Conservation (phyloP, 257 asterid genomes). For the Catharanthus roseus region DNA sequence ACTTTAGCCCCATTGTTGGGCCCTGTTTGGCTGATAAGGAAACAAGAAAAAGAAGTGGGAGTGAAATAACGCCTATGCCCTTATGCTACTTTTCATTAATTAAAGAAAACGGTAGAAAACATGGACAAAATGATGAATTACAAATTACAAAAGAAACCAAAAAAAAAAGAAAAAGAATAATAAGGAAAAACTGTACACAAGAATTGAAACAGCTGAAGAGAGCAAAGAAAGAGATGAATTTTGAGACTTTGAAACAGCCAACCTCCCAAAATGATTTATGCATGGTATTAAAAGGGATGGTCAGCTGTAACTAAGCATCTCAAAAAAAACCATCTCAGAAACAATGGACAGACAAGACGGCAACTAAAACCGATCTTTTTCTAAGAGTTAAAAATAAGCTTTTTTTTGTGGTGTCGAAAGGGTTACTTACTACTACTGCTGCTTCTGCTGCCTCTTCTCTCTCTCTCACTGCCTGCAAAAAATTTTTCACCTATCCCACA, state of each 20-base stretch:
- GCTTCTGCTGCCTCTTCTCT: slow-evolving; percentile 23
- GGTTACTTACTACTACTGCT: too few relatives aligned
- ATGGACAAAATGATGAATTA: slow-evolving; percentile 44
- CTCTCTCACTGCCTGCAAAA: slow-evolving; percentile 46
- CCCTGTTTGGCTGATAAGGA: too few relatives aligned
- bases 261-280: too few relatives aligned
- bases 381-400: too few relatives aligned
- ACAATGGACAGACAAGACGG: too few relatives aligned
- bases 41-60: too few relatives aligned
- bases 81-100: slow-evolving; percentile 27
- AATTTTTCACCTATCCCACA: slow-evolving; percentile 76
- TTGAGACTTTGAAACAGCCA: slow-evolving; percentile 12
- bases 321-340: slow-evolving; percentile 16
- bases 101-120: slow-evolving; percentile 7
- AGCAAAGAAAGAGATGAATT: slow-evolving; percentile 22
- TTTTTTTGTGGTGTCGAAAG: too few relatives aligned
- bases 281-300: background rate
- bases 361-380: too few relatives aligned
- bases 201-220: slow-evolving; percentile 42
- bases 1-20: too few relatives aligned
- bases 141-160: slow-evolving; percentile 38
- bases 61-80: too few relatives aligned
- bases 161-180: slow-evolving; percentile 27
- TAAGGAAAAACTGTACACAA: slow-evolving; percentile 58
- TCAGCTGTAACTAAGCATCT: slow-evolving; percentile 23